Conservation (phyloP, 202 grass and related monocot genomes). For the Panicum virgatum region DNA sequence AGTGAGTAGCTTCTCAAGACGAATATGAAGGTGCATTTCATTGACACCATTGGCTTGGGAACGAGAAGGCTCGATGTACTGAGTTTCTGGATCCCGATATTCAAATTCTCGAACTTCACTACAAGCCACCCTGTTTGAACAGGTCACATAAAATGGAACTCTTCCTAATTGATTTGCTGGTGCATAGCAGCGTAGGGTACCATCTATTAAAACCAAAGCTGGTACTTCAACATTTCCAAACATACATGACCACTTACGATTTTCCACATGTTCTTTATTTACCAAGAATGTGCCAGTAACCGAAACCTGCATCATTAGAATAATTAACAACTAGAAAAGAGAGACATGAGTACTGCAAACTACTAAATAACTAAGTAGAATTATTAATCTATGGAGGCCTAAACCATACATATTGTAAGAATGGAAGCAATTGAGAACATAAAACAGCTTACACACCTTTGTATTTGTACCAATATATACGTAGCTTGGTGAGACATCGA, state of each 20-base stretch:
- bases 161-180: constrained; percentile 64
- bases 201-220: constrained; percentile 71
- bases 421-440: not conserved
- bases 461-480: constrained; percentile 57
- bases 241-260: constrained; percentile 84
- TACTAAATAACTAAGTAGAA: constrained; percentile 15
- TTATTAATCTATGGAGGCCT: not conserved
- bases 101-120: constrained; percentile 90
- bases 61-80: constrained; percentile 42
- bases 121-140: constrained; percentile 82
- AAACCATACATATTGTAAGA: constrained; percentile 27
- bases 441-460: constrained; percentile 55
- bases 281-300: constrained; percentile 82
- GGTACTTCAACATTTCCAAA: constrained; percentile 88
- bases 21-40: constrained; percentile 70
- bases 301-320: constrained; percentile 55
- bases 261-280: constrained; percentile 54
- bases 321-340: constrained; percentile 10
- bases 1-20: constrained; percentile 69
- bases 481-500: constrained; percentile 75
- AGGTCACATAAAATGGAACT: constrained; percentile 81
- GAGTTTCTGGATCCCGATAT: constrained; percentile 51
- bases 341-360: constrained; percentile 7
- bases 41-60: constrained; percentile 44
- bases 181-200: constrained; percentile 66